These are phyloP conservation scores for Boletus sp. DNA, from an alignment of 768 basidiomycete genomes.

Conservation along the genomic window DNA sequence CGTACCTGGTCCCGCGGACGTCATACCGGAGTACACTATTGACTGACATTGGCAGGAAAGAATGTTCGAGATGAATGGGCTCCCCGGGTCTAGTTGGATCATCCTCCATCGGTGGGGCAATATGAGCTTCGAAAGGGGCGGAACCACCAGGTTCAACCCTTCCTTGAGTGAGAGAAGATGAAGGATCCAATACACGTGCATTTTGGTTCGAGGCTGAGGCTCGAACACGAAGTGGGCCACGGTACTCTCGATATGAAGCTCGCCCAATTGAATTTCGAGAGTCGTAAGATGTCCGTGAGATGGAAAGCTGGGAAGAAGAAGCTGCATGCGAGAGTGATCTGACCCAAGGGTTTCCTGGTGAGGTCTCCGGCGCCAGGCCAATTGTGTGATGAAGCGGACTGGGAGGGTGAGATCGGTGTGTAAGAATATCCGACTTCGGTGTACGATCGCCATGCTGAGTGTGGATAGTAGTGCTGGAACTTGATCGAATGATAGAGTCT, in stretches of 20 bases:
- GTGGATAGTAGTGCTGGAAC: neutral
- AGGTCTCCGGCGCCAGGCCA: neutral
- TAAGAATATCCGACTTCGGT: neutral
- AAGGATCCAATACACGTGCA: neutral
- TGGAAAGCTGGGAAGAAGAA: neutral
- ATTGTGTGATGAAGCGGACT: neutral
- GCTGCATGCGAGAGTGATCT: neutral
- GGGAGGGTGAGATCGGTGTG: neutral
- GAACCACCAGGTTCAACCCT: neutral
- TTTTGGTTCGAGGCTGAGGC: neutral
- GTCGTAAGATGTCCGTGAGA: constrained; percentile 10
- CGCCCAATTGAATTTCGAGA: constrained; percentile 11
- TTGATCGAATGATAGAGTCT: neutral
- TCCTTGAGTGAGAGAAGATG: neutral
- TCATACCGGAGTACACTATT: neutral
- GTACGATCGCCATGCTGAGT: neutral
- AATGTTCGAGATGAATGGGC: neutral
- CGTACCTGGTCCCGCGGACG: constrained; percentile 5
- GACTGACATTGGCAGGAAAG: constrained; percentile 15
- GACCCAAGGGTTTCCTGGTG: neutral
- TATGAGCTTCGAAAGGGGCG: neutral
- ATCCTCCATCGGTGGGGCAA: neutral
- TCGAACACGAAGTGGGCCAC: neutral
- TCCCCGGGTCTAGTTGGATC: neutral
- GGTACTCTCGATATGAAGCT: constrained; percentile 21